Evolutionary conservation across 1,284 basidiomycete genomes (phyloP).

Genomic region (Ustilago hordei): DNA sequence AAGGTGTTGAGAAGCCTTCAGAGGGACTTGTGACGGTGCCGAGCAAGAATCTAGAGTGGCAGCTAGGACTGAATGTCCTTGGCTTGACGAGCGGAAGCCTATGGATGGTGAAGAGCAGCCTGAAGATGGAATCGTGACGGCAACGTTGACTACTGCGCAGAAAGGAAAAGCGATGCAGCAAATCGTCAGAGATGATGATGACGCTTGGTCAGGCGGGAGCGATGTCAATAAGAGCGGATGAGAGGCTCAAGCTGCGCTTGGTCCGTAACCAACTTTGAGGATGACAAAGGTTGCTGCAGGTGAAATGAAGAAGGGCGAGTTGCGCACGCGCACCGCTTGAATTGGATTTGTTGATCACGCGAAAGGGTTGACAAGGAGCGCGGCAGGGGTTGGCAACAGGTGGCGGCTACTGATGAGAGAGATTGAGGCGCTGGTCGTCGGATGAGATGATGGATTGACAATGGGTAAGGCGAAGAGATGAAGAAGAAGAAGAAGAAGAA

Average conservation of each 20-base stretch:
- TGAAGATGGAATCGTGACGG: not conserved
- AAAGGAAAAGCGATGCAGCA: not conserved
- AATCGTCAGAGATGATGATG: not conserved
- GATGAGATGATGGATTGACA: not conserved
- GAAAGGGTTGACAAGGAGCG: not conserved
- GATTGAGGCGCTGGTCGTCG: not conserved
- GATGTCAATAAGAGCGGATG: not conserved
- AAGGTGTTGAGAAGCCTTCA: not conserved
- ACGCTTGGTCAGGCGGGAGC: not conserved
- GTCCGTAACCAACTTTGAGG: not conserved
- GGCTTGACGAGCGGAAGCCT: conserved; percentile 26
- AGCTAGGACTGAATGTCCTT: not conserved
- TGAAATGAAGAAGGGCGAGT: not conserved
- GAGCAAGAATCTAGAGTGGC: too few relatives aligned
- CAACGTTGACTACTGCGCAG: not conserved
- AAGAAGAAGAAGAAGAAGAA: too few relatives aligned
- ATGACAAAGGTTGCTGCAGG: conserved; percentile 1
- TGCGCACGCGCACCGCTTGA: not conserved
- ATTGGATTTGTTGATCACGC: not conserved
- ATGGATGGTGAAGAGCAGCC: not conserved
- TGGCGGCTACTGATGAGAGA: not conserved
- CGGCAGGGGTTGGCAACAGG: too few relatives aligned
- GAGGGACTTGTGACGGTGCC: too few relatives aligned
- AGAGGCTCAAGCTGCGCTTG: not conserved
- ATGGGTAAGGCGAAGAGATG: not conserved